These are phyloP conservation scores for Inonotus hispidus DNA, from an alignment of 1,284 basidiomycete species.

Conservation along the genomic window DNA sequence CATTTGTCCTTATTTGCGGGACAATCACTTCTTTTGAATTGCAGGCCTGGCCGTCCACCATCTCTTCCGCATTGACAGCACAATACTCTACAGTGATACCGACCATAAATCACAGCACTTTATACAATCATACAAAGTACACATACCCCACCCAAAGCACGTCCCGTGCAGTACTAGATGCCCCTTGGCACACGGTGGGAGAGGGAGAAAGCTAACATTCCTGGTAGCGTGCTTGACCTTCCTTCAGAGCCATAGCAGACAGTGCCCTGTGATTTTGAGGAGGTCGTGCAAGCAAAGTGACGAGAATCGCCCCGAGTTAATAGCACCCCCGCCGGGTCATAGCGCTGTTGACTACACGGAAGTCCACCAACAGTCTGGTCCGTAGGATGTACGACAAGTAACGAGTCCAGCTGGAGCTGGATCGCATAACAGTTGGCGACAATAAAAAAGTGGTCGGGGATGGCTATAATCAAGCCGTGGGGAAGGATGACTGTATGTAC, in stretches of 20 bases:
- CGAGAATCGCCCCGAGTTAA: neutral
- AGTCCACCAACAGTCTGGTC: slow-evolving; percentile 16
- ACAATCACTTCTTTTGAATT: too few relatives aligned
- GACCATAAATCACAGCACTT: neutral
- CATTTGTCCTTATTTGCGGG: too few relatives aligned
- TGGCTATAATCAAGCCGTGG: too few relatives aligned
- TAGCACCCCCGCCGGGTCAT: neutral
- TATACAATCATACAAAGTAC: slow-evolving; percentile 1
- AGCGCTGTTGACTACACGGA: slow-evolving; percentile 13
- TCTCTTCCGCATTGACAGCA: neutral
- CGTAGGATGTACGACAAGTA: too few relatives aligned
- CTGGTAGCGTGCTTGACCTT: slow-evolving; percentile 60
- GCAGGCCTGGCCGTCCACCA: slow-evolving; percentile 2
- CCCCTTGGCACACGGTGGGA: slow-evolving; percentile 76
- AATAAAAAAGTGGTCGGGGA: too few relatives aligned
- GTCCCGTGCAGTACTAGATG: slow-evolving; percentile 60
- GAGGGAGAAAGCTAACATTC: slow-evolving; percentile 75
- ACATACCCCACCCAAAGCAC: slow-evolving; percentile 50
- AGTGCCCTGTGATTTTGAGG: too few relatives aligned
- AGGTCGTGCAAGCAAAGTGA: too few relatives aligned
- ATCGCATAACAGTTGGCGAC: too few relatives aligned
- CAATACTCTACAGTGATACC: slow-evolving; percentile 14
- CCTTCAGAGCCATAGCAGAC: slow-evolving; percentile 70
- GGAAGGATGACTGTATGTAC: too few relatives aligned
- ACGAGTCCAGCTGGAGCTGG: too few relatives aligned